Conservation (phyloP, 768 basidiomycete genomes). For the Leccinum truebloodii region DNA sequence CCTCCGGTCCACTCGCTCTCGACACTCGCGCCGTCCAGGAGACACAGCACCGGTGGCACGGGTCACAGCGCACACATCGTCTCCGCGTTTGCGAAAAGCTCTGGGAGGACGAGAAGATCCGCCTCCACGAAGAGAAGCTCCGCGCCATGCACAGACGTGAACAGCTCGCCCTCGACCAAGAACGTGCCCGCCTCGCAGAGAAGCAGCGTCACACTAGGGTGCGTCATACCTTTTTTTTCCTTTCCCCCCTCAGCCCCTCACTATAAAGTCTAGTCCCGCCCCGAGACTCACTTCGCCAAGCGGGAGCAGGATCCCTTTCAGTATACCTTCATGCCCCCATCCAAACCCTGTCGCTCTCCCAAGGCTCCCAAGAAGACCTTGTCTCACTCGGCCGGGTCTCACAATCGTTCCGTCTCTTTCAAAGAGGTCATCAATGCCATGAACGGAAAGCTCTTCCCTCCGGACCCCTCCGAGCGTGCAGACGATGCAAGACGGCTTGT, state of each 20-base stretch:
- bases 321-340: conserved; percentile 34
- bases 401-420: conserved; percentile 48
- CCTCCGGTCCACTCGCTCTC: conserved; percentile 38
- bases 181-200: conserved; percentile 25
- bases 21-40: conserved; percentile 44
- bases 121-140: conserved; percentile 41
- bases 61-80: conserved; percentile 39
- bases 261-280: conserved; percentile 17
- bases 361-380: conserved; percentile 10
- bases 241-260: conserved; percentile 5
- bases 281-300: conserved; percentile 8
- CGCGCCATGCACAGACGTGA: conserved; percentile 37
- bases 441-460: conserved; percentile 58
- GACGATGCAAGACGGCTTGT: conserved; percentile 33
- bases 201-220: conserved; percentile 26
- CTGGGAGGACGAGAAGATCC: conserved; percentile 50
- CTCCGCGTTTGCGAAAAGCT: conserved; percentile 47
- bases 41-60: conserved; percentile 35
- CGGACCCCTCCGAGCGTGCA: conserved; percentile 35
- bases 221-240: conserved; percentile 5
- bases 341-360: conserved; percentile 22
- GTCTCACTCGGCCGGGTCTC: conserved; percentile 13
- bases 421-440: conserved; percentile 57
- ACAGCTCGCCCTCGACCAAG: conserved; percentile 29
- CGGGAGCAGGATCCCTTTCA: conserved; percentile 33